These are phyloP conservation scores for Colletotrichum incanum DNA, from an alignment of 2,329 filamentous ascomycete genomes.

Conservation along the genomic window DNA sequence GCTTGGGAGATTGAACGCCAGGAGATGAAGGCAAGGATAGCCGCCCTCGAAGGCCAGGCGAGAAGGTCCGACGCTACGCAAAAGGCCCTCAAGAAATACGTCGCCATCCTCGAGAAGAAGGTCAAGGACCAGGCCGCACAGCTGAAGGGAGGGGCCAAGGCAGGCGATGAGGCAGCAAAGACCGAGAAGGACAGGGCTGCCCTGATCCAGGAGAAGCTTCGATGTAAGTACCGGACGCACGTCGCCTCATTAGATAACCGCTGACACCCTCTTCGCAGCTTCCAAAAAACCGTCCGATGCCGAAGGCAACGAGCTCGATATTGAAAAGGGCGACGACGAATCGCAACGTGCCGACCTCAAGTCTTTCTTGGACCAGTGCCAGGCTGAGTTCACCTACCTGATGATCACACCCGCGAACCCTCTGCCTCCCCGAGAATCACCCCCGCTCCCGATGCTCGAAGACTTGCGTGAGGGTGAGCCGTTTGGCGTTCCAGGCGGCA, in stretches of 20 bases:
- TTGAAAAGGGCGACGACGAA: conserved; percentile 63
- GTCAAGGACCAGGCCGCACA: conserved; percentile 86
- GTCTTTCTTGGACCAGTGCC: conserved; percentile 75
- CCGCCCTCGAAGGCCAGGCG: conserved; percentile 90
- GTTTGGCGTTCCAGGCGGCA: conserved; percentile 61
- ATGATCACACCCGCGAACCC: conserved; percentile 79
- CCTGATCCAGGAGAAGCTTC: conserved; percentile 71
- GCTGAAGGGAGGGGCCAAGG: conserved; percentile 68
- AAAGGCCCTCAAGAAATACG: conserved; percentile 91
- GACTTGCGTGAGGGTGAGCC: conserved; percentile 70
- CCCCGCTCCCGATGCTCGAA: conserved; percentile 71
- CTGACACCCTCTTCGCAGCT: conserved; percentile 18
- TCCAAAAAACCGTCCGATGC: conserved; percentile 51
- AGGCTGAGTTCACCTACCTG: conserved; percentile 77
- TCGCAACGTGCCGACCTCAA: conserved; percentile 69
- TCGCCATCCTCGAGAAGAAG: conserved; percentile 89
- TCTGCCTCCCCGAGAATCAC: conserved; percentile 75
- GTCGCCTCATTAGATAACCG: background rate
- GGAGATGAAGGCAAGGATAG: conserved; percentile 98
- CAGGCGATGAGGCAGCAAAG: conserved; percentile 60
- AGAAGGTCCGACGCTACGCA: conserved; percentile 90
- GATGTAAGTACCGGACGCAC: conserved; percentile 58
- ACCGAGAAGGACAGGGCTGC: conserved; percentile 67
- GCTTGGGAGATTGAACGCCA: conserved; percentile 99
- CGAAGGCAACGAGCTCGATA: conserved; percentile 64